Evolutionary conservation across 2,329 filamentous ascomycete species (phyloP).

Genomic region (Sporothrix brasiliensis): DNA sequence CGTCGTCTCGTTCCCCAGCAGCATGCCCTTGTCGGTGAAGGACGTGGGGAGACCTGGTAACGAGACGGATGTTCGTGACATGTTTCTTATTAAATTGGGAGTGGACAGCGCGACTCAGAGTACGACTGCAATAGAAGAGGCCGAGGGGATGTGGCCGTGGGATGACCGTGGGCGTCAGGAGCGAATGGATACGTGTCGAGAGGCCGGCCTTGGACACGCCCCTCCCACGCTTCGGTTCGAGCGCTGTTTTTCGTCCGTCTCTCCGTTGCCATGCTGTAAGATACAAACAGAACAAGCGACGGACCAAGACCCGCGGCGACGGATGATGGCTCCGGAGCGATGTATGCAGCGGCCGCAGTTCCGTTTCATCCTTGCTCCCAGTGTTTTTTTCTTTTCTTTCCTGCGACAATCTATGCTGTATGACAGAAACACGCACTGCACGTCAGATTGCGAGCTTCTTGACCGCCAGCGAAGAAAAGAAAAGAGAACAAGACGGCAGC

Average conservation of each 20-base stretch:
- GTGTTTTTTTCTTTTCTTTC: not conserved
- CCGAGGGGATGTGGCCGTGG: not conserved
- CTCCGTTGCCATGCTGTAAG: not conserved
- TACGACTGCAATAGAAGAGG: too few species aligned
- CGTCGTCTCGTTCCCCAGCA: not conserved
- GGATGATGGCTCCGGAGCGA: not conserved
- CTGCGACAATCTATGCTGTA: not conserved
- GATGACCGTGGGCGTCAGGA: not conserved
- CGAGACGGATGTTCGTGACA: not conserved
- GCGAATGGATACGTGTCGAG: not conserved
- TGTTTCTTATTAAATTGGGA: not conserved
- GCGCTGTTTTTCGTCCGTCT: not conserved
- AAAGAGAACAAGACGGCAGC: not conserved
- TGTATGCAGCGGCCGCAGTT: not conserved
- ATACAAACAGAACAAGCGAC: not conserved
- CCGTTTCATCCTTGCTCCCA: not conserved
- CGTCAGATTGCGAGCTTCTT: not conserved
- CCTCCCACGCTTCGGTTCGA: constrained; percentile 6
- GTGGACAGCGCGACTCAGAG: not conserved
- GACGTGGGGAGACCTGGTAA: constrained; percentile 8
- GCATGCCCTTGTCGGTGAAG: constrained; percentile 11
- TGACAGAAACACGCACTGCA: not conserved
- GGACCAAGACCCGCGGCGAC: not conserved
- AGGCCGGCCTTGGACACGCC: constrained; percentile 1
- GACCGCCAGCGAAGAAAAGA: not conserved